Evolutionary conservation across 805 yeast genomes (phyloP), one percentile per base, ranked within the genome.

Genomic region (Yamadazyma ubonensis): DNA sequence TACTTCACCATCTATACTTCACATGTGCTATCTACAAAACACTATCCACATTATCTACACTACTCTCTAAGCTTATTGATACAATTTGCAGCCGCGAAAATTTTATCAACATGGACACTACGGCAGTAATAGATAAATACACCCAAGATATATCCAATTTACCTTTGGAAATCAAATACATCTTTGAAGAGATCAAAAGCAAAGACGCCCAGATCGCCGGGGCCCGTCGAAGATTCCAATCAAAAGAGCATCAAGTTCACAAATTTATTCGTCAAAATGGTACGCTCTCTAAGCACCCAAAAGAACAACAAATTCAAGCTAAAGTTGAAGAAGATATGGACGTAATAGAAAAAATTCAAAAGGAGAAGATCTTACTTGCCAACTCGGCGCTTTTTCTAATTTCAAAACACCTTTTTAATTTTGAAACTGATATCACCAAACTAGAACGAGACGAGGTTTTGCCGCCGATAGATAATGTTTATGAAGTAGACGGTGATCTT

Each of bases 251-350:
- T n/a, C 86, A 81, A 46, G 65, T 91, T 39, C 96, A 86, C 55
- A 89, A 88, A 57, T 83, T 78, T 58, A 85, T 89, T 45, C 79
- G 83, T 48, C 82, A 85, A 35, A 80, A 86, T 61, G 96, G 97
- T 1, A 83, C 96, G 1, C 63, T 83, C 30, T 75, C 83, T 1
- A 85, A 81, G 47, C 83, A 83, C 59, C 93, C 96, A 2, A 84
- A 87, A 48, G 99, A 91, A 55, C 77, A 70, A 33, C 80, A 73
- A 44, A 53, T 84, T 3, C 76, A 77, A 50, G 71, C 76, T 19
- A 82, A 81, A 51, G 83, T 90, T 6, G 73, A 76, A 32, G 83
- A 82, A 31, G 91, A 84, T 41, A 77, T 82, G 66, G 72, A 71
- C 26, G 64, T 70, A 33, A 80, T 83, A 5, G 69, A 75, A 38